Evolutionary conservation across 805 yeast genomes (phyloP), one percentile per base, ranked within the genome.

Genomic region (Suhomyces tanzawaensis): DNA sequence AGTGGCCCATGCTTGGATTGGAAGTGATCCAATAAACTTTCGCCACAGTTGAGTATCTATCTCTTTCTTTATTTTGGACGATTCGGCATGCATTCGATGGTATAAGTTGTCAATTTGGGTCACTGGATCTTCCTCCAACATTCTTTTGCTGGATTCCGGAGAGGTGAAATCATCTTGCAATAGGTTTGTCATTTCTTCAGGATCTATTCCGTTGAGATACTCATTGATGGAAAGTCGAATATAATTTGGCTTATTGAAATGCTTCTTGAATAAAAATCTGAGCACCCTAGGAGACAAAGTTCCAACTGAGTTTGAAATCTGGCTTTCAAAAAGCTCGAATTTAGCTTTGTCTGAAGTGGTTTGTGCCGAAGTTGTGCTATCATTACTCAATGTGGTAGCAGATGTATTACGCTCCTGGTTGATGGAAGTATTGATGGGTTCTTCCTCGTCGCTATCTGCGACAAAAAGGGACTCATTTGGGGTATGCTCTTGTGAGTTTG

Each of bases 1-100:
- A 0, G 89, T 82, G 9, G 89, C 84, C 83, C 85, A 80, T 3
- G 84, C 85, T 36, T 73, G 73, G 2, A 78, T 74, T 41, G 74
- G 74, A 8, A 82, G 41, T 0, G 82, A 65, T 0, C 91, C 91
- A 21, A 84, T 68, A 47, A 70, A 82, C 29, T 72, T 59, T 18
- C 39, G 44, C 73, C 72, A 65, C 29, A 44, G 29, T 32, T 28
- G 37, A 2, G 37, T 14, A 7, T 43, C 49, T 1, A 42, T 23
- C 11, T 45, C 48, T 27, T 41, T 29, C 24, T 46, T 42, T 17
- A 35, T 30, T 4, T 37, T 29, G 18, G 42, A 33, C 3, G 55
- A 33, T 18, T 35, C 38, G 2, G 31, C 36, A 4, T 31, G 34
- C 48, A 49, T 45, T 23, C 52, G 39, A 15, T 33, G 34, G 15